Evolutionary conservation across 306 rosid species (phyloP).

Genomic region (Vicia villosa): DNA sequence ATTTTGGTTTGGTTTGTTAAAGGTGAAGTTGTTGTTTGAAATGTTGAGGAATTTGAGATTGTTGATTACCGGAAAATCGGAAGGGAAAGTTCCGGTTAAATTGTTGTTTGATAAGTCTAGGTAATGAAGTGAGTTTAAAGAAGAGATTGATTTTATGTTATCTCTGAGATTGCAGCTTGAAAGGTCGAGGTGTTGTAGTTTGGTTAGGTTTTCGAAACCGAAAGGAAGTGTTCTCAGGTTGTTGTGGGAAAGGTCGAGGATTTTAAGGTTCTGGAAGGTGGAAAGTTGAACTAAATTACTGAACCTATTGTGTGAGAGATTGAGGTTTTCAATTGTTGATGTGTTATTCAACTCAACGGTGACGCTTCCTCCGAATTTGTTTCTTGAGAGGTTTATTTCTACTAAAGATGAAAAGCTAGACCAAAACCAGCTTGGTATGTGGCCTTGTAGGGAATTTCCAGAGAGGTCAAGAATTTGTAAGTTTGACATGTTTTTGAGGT

Average conservation of each 20-base stretch:
- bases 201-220: constrained; percentile 54
- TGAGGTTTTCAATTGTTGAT: constrained; percentile 56
- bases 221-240: constrained; percentile 47
- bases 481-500: constrained; percentile 54
- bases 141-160: constrained; percentile 56
- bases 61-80: constrained; percentile 63
- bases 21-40: constrained; percentile 55
- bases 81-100: constrained; percentile 65
- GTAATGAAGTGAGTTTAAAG: constrained; percentile 51
- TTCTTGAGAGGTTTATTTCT: constrained; percentile 58
- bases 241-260: constrained; percentile 72
- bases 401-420: constrained; percentile 38
- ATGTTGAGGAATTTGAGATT: constrained; percentile 56
- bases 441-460: constrained; percentile 60
- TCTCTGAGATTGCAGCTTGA: constrained; percentile 55
- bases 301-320: constrained; percentile 74
- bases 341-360: background rate
- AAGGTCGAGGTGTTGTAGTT: constrained; percentile 55
- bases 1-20: constrained; percentile 7
- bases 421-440: constrained; percentile 70
- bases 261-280: constrained; percentile 45
- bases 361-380: constrained; percentile 68
- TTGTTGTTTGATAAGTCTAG: constrained; percentile 71
- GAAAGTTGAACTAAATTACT: constrained; percentile 56
- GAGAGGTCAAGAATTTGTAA: constrained; percentile 68